Conservation (phyloP, 345 rosid genomes). For the Eucalyptus guilfoylei region DNA sequence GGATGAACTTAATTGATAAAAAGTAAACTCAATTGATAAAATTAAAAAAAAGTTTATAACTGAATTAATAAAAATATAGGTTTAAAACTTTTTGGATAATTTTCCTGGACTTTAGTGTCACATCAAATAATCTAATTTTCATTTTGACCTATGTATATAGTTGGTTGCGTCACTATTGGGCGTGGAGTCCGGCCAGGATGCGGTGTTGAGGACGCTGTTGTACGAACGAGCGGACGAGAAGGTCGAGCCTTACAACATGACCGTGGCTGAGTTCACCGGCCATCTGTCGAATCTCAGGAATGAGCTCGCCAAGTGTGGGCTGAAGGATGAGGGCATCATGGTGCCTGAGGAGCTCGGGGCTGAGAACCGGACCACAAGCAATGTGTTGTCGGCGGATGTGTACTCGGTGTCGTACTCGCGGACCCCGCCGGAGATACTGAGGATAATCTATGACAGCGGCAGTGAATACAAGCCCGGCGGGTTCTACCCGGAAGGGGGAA, state of each 20-base stretch:
- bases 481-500: slow-evolving; percentile 30
- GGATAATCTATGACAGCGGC: slow-evolving; percentile 19
- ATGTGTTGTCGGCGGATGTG: slow-evolving; percentile 16
- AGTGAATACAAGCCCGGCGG: slow-evolving; percentile 14
- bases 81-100: background rate
- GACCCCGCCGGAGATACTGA: slow-evolving; percentile 20
- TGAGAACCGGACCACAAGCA: slow-evolving; percentile 16
- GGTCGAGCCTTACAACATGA: slow-evolving; percentile 19
- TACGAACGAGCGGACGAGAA: slow-evolving; percentile 15
- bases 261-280: slow-evolving; percentile 22
- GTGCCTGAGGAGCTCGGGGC: slow-evolving; percentile 28
- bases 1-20: too few relatives aligned
- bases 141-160: background rate
- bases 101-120: rapidly evolving
- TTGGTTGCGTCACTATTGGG: slow-evolving; percentile 46
- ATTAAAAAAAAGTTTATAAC: rapidly evolving
- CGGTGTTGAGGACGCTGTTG: slow-evolving; percentile 36
- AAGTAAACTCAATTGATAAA: background rate
- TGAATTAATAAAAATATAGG: too few relatives aligned
- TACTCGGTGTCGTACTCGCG: slow-evolving; percentile 16
- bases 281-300: slow-evolving; percentile 21
- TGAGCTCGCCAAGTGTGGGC: slow-evolving; percentile 22
- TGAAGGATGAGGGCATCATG: slow-evolving; percentile 40
- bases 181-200: slow-evolving; percentile 69
- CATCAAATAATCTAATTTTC: background rate